Conservation (phyloP, 495 filamentous ascomycete genomes). For the Hypoxylon perforatum region DNA sequence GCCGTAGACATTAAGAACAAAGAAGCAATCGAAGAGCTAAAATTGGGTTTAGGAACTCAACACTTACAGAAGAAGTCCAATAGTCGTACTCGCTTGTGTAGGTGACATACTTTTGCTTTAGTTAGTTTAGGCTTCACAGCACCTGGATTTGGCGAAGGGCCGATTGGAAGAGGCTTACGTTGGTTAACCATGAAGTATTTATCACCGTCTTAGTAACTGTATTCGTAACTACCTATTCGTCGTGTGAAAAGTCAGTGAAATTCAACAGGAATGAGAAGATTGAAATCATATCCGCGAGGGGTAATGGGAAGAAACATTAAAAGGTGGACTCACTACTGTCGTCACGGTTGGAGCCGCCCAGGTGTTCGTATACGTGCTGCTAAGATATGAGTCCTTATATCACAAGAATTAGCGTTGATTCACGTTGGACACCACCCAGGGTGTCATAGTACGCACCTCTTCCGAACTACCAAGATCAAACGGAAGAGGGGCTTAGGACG, state of each 20-base stretch:
- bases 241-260: not conserved
- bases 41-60: not conserved
- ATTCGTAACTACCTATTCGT: conserved; percentile 19
- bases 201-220: conserved; percentile 25
- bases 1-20: not conserved
- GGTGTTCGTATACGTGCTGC: conserved; percentile 7
- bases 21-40: not conserved
- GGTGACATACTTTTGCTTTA: conserved; percentile 17
- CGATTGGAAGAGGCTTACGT: conserved; percentile 12
- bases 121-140: not conserved
- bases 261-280: not conserved
- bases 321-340: conserved; percentile 18
- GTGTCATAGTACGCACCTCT: not conserved
- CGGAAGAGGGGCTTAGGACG: not conserved
- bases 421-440: not conserved
- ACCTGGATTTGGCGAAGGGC: not conserved
- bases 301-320: not conserved
- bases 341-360: conserved; percentile 11
- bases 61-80: conserved; percentile 8
- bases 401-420: conserved; percentile 10
- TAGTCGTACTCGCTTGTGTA: conserved; percentile 2
- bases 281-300: not conserved
- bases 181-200: conserved; percentile 9
- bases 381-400: conserved; percentile 21
- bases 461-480: not conserved